These are phyloP conservation scores for Phytophthora sp. DNA, from an alignment of 352 stramenopile genomes.

Conservation along the genomic window DNA sequence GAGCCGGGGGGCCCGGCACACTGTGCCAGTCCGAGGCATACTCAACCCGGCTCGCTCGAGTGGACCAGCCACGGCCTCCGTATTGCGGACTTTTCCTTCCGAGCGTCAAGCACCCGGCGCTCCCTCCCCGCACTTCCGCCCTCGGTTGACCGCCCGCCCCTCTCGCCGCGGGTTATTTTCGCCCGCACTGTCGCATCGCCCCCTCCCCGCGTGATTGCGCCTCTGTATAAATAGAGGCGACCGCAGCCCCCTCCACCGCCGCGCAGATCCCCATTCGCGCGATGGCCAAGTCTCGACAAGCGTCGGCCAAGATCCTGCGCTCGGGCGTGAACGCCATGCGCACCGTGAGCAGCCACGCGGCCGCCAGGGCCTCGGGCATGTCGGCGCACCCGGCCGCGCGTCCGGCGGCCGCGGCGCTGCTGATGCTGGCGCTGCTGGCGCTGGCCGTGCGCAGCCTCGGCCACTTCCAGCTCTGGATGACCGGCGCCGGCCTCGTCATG, in stretches of 20 bases:
- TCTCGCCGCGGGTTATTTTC: conserved; percentile 13
- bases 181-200: conserved; percentile 14
- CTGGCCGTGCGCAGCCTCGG: conserved; percentile 56
- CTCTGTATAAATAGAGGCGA: conserved; percentile 28
- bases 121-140: not conserved
- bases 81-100: conserved; percentile 45
- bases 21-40: no score
- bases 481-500: conserved; percentile 60
- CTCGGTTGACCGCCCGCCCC: not conserved
- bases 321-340: conserved; percentile 37
- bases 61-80: conserved; percentile 15
- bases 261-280: conserved; percentile 17
- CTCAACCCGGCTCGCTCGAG: conserved; percentile 6
- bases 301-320: conserved; percentile 35
- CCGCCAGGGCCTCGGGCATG: conserved; percentile 25
- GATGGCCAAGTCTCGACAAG: conserved; percentile 36
- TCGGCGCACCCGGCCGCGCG: conserved; percentile 29
- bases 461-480: conserved; percentile 76
- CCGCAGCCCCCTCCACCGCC: not conserved
- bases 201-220: conserved; percentile 14
- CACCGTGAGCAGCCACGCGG: conserved; percentile 34
- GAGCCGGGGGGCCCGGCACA: no score
- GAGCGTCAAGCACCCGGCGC: conserved; percentile 28
- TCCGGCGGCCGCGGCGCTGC: conserved; percentile 27
- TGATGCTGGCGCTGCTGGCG: conserved; percentile 50